Conservation (phyloP, 768 basidiomycete species). For the Pilatotrama ljubarskyi region DNA sequence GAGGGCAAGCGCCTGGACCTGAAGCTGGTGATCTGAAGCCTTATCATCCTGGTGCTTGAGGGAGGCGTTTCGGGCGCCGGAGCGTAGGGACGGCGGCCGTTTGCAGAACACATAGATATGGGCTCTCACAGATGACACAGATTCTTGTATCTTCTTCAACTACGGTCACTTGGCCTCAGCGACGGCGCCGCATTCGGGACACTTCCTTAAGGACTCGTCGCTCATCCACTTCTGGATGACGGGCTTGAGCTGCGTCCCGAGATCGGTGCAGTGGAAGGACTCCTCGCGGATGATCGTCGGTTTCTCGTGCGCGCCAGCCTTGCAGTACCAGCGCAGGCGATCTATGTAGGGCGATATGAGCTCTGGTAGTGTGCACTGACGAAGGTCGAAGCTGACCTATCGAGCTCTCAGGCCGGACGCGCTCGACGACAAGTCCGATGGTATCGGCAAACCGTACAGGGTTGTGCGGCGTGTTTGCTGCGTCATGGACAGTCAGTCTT, state of each 20-base stretch:
- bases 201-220: slow-evolving; percentile 63
- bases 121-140: neutral
- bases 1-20: too few relatives aligned
- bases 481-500: neutral
- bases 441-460: slow-evolving; percentile 90
- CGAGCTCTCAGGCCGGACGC: slow-evolving; percentile 72
- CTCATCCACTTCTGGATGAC: slow-evolving; percentile 85
- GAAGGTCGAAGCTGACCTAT: slow-evolving; percentile 53
- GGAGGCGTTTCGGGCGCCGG: too few relatives aligned
- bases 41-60: too few relatives aligned
- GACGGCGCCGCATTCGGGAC: slow-evolving; percentile 65
- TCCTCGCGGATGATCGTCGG: slow-evolving; percentile 85
- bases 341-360: slow-evolving; percentile 59
- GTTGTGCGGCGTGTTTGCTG: slow-evolving; percentile 96
- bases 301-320: slow-evolving; percentile 52
- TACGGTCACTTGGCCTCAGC: slow-evolving; percentile 55
- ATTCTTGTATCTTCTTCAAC: neutral
- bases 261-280: slow-evolving; percentile 82
- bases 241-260: slow-evolving; percentile 92
- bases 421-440: slow-evolving; percentile 89
- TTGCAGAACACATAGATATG: neutral
- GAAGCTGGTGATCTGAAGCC: too few relatives aligned
- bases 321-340: slow-evolving; percentile 91
- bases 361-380: too few relatives aligned
- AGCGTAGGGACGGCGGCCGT: too few relatives aligned